Conservation (phyloP, 2,329 filamentous ascomycete genomes). For the Xylariomycetidae sp. region DNA sequence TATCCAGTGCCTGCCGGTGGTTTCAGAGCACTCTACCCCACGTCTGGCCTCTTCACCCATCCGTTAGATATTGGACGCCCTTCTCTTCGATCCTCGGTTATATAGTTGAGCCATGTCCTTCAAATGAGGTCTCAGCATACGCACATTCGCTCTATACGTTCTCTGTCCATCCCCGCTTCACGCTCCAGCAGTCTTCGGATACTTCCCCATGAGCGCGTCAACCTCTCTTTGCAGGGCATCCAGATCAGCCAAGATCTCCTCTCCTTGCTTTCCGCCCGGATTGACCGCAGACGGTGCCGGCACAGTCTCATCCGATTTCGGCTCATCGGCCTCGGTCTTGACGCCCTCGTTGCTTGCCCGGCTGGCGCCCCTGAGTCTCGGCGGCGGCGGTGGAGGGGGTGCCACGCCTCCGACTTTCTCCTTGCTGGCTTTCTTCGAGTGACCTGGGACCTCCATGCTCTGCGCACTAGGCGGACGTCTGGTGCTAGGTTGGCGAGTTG, state of each 20-base stretch:
- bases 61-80: too few relatives aligned
- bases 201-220: conserved; percentile 53
- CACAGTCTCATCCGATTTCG: conserved; percentile 12
- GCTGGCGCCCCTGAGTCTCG: conserved; percentile 41
- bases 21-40: too few relatives aligned
- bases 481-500: conserved; percentile 37
- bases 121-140: too few relatives aligned
- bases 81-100: too few relatives aligned
- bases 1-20: too few relatives aligned
- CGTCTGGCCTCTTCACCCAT: too few relatives aligned
- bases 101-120: too few relatives aligned
- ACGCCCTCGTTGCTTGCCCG: conserved; percentile 28
- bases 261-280: conserved; percentile 28
- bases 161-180: conserved; percentile 2
- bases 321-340: conserved; percentile 8
- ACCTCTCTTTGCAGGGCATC: conserved; percentile 69
- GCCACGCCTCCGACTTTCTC: conserved; percentile 28
- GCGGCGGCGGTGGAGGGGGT: conserved; percentile 45
- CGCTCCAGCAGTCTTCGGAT: conserved; percentile 17
- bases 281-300: conserved; percentile 12
- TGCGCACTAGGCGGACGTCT: conserved; percentile 39
- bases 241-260: conserved; percentile 66
- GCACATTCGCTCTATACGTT: too few relatives aligned
- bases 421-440: conserved; percentile 25
- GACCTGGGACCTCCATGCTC: conserved; percentile 32